Evolutionary conservation across 1,139 yeast species (phyloP).

Genomic region (Candida pseudoviswanathii): DNA sequence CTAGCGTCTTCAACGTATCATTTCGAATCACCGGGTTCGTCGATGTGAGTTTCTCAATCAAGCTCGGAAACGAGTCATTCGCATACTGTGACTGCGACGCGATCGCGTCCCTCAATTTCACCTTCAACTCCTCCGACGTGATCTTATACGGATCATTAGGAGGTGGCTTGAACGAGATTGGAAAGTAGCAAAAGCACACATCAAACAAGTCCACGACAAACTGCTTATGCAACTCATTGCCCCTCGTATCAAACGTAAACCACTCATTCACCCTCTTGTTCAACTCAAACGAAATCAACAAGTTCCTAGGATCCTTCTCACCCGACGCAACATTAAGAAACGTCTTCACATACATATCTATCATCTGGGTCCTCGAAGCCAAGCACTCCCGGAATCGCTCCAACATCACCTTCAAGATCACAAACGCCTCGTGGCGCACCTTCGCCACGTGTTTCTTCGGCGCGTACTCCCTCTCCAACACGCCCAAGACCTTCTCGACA

Average conservation of each 20-base stretch:
- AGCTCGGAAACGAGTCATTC: conserved; percentile 70
- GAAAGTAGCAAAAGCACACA: conserved; percentile 90
- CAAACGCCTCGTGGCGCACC: conserved; percentile 62
- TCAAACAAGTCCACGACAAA: conserved; percentile 68
- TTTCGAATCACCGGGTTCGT: conserved; percentile 75
- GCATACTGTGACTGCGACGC: conserved; percentile 69
- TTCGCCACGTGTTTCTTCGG: conserved; percentile 67
- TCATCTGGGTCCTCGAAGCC: conserved; percentile 17
- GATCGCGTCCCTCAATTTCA: conserved; percentile 58
- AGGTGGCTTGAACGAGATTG: conserved; percentile 94
- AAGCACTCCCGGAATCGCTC: conserved; percentile 21
- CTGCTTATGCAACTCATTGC: conserved; percentile 40
- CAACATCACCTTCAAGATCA: conserved; percentile 43
- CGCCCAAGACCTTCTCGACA: conserved; percentile 37
- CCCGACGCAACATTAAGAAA: conserved; percentile 76
- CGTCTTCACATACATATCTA: conserved; percentile 50
- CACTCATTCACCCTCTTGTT: conserved; percentile 50
- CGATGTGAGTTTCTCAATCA: conserved; percentile 83
- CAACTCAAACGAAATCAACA: conserved; percentile 68
- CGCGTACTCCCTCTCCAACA: conserved; percentile 51
- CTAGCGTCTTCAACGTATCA: conserved; percentile 71
- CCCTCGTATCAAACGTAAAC: conserved; percentile 29
- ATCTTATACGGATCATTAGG: conserved; percentile 87
- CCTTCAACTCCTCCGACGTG: conserved; percentile 70
- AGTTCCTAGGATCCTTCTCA: conserved; percentile 92